These are phyloP conservation scores for Clavispora fructus DNA, from an alignment of 805 yeast species.

Conservation along the genomic window DNA sequence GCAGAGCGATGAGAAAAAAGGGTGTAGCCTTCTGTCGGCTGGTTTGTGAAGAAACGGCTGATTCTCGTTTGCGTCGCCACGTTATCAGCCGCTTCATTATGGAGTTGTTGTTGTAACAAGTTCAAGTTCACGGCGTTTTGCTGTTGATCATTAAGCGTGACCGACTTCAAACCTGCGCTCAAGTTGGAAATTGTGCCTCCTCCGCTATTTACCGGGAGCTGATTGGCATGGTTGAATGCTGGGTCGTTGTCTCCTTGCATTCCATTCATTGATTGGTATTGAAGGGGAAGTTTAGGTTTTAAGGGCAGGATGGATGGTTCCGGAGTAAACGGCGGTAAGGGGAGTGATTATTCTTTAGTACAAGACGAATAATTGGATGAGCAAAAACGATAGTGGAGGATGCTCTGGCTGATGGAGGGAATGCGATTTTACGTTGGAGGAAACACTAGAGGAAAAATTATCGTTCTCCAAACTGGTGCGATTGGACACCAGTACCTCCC, in stretches of 20 bases:
- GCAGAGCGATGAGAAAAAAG: conserved; percentile 81
- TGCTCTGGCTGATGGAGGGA: not conserved
- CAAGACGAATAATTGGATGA: not conserved
- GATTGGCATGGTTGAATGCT: not conserved
- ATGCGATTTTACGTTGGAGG: not conserved
- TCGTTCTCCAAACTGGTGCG: not conserved
- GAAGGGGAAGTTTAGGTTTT: not conserved
- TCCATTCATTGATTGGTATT: not conserved
- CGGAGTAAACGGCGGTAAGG: not conserved
- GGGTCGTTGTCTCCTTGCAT: conserved; percentile 4
- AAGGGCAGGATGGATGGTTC: not conserved
- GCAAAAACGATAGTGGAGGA: not conserved
- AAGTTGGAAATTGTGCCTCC: conserved; percentile 36
- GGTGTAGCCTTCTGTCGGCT: conserved; percentile 79
- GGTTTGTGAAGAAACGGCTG: conserved; percentile 65
- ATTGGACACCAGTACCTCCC: not conserved
- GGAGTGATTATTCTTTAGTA: not conserved
- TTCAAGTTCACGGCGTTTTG: conserved; percentile 37
- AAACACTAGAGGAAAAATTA: not conserved
- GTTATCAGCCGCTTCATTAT: conserved; percentile 33
- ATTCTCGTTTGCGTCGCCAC: conserved; percentile 51
- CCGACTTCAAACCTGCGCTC: conserved; percentile 43
- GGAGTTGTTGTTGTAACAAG: conserved; percentile 42
- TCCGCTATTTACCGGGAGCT: not conserved
- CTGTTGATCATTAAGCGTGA: conserved; percentile 37